Evolutionary conservation across 768 basidiomycete genomes (phyloP).

Genomic region (Lentinula lateritia): DNA sequence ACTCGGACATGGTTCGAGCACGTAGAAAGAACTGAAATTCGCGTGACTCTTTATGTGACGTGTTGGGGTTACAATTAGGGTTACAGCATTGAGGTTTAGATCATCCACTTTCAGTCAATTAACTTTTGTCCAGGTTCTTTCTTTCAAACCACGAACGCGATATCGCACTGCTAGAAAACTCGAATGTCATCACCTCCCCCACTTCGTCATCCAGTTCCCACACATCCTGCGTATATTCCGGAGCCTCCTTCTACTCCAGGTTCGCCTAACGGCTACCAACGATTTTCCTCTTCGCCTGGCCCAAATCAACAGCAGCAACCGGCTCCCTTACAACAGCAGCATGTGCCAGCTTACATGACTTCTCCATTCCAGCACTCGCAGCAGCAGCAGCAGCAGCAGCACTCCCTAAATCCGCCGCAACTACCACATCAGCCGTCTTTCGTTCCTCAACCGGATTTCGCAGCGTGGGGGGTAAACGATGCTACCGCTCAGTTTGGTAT

Average conservation of each 20-base stretch:
- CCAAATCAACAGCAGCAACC: slow-evolving; percentile 23
- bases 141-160: background rate
- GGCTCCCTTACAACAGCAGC: slow-evolving; percentile 21
- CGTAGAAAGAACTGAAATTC: background rate
- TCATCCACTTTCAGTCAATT: background rate
- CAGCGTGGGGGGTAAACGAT: slow-evolving; percentile 84
- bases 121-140: background rate
- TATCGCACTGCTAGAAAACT: background rate
- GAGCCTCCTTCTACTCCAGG: slow-evolving; percentile 74
- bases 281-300: slow-evolving; percentile 59
- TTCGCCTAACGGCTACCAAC: slow-evolving; percentile 72
- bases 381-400: slow-evolving; percentile 32
- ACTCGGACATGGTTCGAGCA: background rate
- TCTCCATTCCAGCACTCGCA: slow-evolving; percentile 49
- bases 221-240: slow-evolving; percentile 81
- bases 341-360: slow-evolving; percentile 40
- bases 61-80: background rate
- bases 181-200: slow-evolving; percentile 61
- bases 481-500: slow-evolving; percentile 94
- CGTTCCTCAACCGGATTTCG: slow-evolving; percentile 41
- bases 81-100: background rate
- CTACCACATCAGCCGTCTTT: slow-evolving; percentile 21
- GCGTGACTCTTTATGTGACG: background rate
- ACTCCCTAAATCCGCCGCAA: slow-evolving; percentile 28
- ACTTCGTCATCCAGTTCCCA: slow-evolving; percentile 83